Conservation (phyloP, 306 rosid genomes). For the Clitoria ternatea region DNA sequence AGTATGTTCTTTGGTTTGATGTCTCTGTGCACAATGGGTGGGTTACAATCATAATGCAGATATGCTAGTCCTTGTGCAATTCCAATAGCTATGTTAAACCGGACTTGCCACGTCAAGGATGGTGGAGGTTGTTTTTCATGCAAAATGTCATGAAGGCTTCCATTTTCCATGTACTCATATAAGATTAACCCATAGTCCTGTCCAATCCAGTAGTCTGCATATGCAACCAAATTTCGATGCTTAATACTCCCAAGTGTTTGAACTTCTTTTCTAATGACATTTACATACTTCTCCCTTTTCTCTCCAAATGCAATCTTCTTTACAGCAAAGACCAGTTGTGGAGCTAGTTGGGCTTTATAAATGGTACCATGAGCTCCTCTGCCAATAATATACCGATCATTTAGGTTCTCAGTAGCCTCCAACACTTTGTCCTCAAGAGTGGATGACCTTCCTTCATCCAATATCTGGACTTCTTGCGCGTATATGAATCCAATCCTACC, state of each 20-base stretch:
- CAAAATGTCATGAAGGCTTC: conserved; percentile 64
- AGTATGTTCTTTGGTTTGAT: conserved; percentile 67
- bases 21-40: conserved; percentile 60
- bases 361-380: conserved; percentile 74
- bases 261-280: conserved; percentile 1
- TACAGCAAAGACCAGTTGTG: conserved; percentile 33
- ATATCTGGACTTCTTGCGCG: not conserved
- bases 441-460: conserved; percentile 17
- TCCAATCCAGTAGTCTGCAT: conserved; percentile 40
- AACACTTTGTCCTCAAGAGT: conserved; percentile 17
- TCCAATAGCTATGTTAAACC: conserved; percentile 55
- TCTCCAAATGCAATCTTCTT: conserved; percentile 44
- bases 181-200: conserved; percentile 48
- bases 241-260: conserved; percentile 37
- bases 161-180: conserved; percentile 52
- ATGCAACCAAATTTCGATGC: conserved; percentile 53
- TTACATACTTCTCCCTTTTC: not conserved
- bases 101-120: conserved; percentile 44
- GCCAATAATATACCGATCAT: conserved; percentile 46
- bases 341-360: conserved; percentile 45
- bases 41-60: conserved; percentile 54
- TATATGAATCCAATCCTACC: no score
- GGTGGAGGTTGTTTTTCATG: conserved; percentile 44
- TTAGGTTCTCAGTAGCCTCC: conserved; percentile 47
- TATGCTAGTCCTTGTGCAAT: conserved; percentile 56